Base-by-base conservation (phyloP, 495 filamentous ascomycete species). In the Chaetomium tenue region DNA sequence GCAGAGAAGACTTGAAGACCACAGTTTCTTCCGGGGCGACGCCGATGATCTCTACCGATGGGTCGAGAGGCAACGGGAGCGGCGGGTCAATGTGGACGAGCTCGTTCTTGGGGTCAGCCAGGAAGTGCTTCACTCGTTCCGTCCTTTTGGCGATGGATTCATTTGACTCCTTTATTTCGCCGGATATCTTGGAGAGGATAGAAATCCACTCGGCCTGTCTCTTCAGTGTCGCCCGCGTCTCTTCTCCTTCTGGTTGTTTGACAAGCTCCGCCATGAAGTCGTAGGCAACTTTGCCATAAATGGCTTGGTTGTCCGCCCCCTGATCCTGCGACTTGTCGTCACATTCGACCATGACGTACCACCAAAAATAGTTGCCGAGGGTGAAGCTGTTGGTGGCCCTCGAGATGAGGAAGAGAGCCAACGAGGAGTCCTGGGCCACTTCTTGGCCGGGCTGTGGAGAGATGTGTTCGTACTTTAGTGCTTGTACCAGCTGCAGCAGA, bases 321-420 rank as follows among this genome's bases (percentile, higher is more conserved):
- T 91, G 90, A 13, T 88, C 86, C 8, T 85, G 84, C 59, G 86
- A 89, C 59, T 87, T 83, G 69, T 97, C 92, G 70, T 97, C 93
- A 56, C 82, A 82, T 74, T 99, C 95, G 3, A 98, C 95, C 86
- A 97, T 97, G 1, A 99, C 81, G 73, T 98, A 99, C 94, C 94
- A 99, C 75, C 95, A 91, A 53, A 99, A 84, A 72, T 91, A 97
- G 72, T 94, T 99, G 6, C 93, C 94, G 1, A 99, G 84, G 60
- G 89, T 89, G 68, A 95, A 87, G 68, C 93, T 97, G 59, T 88
- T 84, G 16, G 88, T 87, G 11, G 95, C 93, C 40, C 95, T 83
- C 0, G 86, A 84, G 58, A 99, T 93, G 13, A 99, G 82, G 74
- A 99, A 98, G 47, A 86, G 84, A 20, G 92, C 95, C 9, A 99